These are phyloP conservation scores for Cyclotella cryptica DNA, from an alignment of 108 stramenopile species.

Conservation along the genomic window DNA sequence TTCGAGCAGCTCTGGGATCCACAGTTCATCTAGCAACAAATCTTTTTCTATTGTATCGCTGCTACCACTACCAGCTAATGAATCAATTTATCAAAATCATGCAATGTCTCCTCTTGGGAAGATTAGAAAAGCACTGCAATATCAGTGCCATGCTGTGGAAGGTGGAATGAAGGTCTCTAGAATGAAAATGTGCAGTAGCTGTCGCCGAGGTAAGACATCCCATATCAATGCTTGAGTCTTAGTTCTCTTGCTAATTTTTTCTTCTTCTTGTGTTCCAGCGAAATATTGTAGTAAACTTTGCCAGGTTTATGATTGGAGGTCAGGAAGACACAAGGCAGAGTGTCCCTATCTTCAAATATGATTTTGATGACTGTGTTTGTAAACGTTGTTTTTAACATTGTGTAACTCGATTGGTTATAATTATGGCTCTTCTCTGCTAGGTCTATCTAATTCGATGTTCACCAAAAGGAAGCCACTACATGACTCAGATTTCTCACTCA, in stretches of 20 bases:
- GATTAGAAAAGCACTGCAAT: slow-evolving; percentile 18
- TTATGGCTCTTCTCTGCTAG: not conserved
- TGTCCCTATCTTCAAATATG: slow-evolving; percentile 73
- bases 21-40: not conserved
- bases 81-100: slow-evolving; percentile 7
- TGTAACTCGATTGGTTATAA: not conserved
- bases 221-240: not conserved
- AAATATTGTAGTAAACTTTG: slow-evolving; percentile 92
- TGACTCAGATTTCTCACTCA: too few species aligned
- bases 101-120: slow-evolving; percentile 25
- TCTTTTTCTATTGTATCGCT: slow-evolving; percentile 15
- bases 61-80: slow-evolving; percentile 7
- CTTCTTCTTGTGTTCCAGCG: slow-evolving; percentile 33
- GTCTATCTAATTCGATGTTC: too few species aligned
- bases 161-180: slow-evolving; percentile 62
- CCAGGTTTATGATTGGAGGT: slow-evolving; percentile 92
- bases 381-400: not conserved
- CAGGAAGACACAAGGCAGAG: slow-evolving; percentile 88
- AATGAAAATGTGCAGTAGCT: slow-evolving; percentile 94
- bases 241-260: not conserved
- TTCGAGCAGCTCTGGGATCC: not conserved
- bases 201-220: slow-evolving; percentile 52
- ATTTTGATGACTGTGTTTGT: not conserved
- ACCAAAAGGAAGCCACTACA: too few species aligned
- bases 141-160: slow-evolving; percentile 1